Evolutionary conservation across 2,329 filamentous ascomycete species (phyloP).

Genomic region (Nigrograna mackinnonii): DNA sequence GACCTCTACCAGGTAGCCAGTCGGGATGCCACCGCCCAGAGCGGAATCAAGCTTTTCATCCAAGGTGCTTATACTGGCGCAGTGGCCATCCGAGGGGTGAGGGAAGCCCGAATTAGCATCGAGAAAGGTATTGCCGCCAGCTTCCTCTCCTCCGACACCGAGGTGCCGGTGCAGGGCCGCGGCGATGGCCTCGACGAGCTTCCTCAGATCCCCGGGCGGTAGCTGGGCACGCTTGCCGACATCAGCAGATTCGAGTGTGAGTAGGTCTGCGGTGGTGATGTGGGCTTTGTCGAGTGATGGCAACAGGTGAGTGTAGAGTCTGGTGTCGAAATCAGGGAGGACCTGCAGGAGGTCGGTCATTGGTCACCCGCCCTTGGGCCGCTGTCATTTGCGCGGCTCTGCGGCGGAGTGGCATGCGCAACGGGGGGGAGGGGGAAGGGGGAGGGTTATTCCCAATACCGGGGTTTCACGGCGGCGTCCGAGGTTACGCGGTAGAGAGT

Average conservation of each 20-base stretch:
- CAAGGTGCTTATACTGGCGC: conserved; percentile 75
- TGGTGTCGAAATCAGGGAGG: conserved; percentile 76
- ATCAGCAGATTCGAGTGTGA: conserved; percentile 80
- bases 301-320: conserved; percentile 73
- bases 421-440: conserved; percentile 3
- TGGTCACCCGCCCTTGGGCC: conserved; percentile 17
- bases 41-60: conserved; percentile 71
- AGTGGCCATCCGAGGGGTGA: conserved; percentile 35
- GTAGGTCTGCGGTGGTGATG: conserved; percentile 80
- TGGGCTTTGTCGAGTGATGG: conserved; percentile 77
- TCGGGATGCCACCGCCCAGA: conserved; percentile 78
- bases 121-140: conserved; percentile 16
- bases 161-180: conserved; percentile 68
- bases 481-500: too few species aligned
- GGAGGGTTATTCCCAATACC: not conserved
- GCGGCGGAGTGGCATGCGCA: conserved; percentile 29
- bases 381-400: conserved; percentile 38
- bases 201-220: conserved; percentile 78
- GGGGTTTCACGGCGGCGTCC: too few species aligned
- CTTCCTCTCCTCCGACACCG: conserved; percentile 41
- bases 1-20: conserved; percentile 83
- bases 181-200: conserved; percentile 70
- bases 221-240: conserved; percentile 85
- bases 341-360: conserved; percentile 88
- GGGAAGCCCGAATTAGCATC: conserved; percentile 12